Conservation (phyloP, 2,329 filamentous ascomycete genomes). For the Colletotrichum gigasporum region DNA sequence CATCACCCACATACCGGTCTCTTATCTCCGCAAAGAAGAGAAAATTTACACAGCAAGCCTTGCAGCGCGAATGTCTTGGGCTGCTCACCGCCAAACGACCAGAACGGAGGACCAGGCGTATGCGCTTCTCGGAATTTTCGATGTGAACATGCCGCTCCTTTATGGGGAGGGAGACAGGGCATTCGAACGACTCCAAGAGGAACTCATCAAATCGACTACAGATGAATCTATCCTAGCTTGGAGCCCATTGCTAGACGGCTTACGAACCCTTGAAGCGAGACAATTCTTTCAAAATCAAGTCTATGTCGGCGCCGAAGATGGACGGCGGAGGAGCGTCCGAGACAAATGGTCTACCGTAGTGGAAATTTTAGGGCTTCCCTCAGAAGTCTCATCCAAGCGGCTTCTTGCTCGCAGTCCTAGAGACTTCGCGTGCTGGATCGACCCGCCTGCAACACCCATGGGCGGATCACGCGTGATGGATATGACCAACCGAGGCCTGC, state of each 20-base stretch:
- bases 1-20: conserved; percentile 30
- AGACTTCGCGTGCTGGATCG: conserved; percentile 7
- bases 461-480: background rate
- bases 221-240: conserved; percentile 34
- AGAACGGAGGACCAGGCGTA: conserved; percentile 39
- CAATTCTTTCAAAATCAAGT: too few relatives aligned
- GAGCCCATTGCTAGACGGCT: conserved; percentile 28
- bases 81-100: conserved; percentile 35
- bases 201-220: conserved; percentile 31
- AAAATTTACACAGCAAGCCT: conserved; percentile 13
- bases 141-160: conserved; percentile 39
- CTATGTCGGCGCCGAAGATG: too few relatives aligned
- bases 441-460: background rate
- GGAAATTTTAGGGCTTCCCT: too few relatives aligned
- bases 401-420: conserved; percentile 1
- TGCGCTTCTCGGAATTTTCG: conserved; percentile 41
- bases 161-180: conserved; percentile 40
- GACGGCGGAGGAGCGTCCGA: background rate
- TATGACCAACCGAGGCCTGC: conserved; percentile 7
- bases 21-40: background rate
- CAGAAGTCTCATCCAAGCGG: background rate
- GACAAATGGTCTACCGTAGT: background rate
- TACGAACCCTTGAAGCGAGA: background rate
- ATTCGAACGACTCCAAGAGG: conserved; percentile 38
- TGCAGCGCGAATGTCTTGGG: conserved; percentile 40